Evolutionary conservation across 306 rosid species (phyloP), one percentile per base, ranked within the genome.

Genomic region (Cucurbita moschata): DNA sequence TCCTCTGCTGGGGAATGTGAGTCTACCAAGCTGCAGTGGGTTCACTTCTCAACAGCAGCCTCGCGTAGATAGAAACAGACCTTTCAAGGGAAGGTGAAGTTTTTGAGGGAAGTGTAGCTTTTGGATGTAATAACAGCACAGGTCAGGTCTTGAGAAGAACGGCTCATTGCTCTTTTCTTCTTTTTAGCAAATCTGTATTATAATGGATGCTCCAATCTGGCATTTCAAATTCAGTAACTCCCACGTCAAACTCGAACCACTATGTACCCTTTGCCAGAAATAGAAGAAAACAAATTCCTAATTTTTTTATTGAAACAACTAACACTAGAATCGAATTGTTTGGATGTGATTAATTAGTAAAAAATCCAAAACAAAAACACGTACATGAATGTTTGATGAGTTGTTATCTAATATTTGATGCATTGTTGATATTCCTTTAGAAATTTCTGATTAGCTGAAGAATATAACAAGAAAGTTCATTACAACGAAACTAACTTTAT

Each of bases 41-140:
- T 75, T 83, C 72, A 86, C 79, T 83, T 79, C 92, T 21, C 80
- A 79, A 65, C 80, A 82, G 39, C 79, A 82, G 40, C 82, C 77
- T 30, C 76, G 84, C 72, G 68, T 85, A 63, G 85, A 87, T 78
- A 71, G 76, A 76, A 80, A 73, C 38, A 87, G 83, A 84, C 83
- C 64, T 78, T 83, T 78, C 83, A 73, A 64, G 81, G 81, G 77
- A 72, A 80, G 87, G 86, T 90, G 73, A 87, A 76, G 75, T 90
- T 62, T 26, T 80, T 76, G 72, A 73, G 42, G 37, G 11, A 65
- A 71, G 15, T 66, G 43, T 75, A 68, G 21, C 42, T 68, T 68
- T 0, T 42, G 14, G 57, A 26, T 68, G 73, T 68, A 68, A 68
- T 23, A 68, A 23, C 52, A 68, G 73, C 73, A 68, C 73, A 68